These are phyloP conservation scores for Phytophthora uliginosa DNA, from an alignment of 352 stramenopile species.

Conservation along the genomic window DNA sequence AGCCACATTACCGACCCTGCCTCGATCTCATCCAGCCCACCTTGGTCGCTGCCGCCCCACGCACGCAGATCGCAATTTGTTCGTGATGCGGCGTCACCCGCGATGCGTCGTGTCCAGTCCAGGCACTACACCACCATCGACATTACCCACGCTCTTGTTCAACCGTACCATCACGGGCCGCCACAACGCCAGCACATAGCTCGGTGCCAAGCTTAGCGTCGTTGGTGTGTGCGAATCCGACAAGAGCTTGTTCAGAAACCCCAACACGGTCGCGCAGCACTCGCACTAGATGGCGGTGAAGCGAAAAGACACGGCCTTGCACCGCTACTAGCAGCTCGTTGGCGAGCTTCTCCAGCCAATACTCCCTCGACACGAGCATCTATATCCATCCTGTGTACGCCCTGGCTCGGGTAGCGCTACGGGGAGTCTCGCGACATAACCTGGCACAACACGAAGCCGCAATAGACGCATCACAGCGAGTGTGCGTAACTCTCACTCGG, in stretches of 20 bases:
- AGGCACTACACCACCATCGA: too few species aligned
- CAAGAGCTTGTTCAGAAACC: slow-evolving; percentile 62
- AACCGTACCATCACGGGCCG: too few species aligned
- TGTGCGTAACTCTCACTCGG: slow-evolving; percentile 41
- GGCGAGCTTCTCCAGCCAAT: slow-evolving; percentile 47
- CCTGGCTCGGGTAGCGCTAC: slow-evolving; percentile 44
- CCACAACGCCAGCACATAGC: too few species aligned
- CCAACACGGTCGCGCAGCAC: slow-evolving; percentile 53
- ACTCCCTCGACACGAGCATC: slow-evolving; percentile 35
- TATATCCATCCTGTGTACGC: slow-evolving; percentile 29
- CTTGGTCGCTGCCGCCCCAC: too few species aligned
- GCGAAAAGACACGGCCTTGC: slow-evolving; percentile 59
- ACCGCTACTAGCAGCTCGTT: slow-evolving; percentile 46
- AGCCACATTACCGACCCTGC: too few species aligned
- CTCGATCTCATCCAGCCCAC: too few species aligned
- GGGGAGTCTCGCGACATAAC: slow-evolving; percentile 50
- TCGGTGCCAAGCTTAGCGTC: too few species aligned
- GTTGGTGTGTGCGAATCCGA: slow-evolving; percentile 38
- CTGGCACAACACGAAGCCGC: slow-evolving; percentile 51
- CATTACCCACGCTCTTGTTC: too few species aligned
- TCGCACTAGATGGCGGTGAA: slow-evolving; percentile 49
- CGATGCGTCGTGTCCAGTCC: too few species aligned
- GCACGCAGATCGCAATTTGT: too few species aligned
- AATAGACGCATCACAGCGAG: slow-evolving; percentile 61
- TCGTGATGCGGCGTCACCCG: too few species aligned